Evolutionary conservation across 164 flowering plant genomes (phyloP).

Genomic region (Magnolia changhungtana): DNA sequence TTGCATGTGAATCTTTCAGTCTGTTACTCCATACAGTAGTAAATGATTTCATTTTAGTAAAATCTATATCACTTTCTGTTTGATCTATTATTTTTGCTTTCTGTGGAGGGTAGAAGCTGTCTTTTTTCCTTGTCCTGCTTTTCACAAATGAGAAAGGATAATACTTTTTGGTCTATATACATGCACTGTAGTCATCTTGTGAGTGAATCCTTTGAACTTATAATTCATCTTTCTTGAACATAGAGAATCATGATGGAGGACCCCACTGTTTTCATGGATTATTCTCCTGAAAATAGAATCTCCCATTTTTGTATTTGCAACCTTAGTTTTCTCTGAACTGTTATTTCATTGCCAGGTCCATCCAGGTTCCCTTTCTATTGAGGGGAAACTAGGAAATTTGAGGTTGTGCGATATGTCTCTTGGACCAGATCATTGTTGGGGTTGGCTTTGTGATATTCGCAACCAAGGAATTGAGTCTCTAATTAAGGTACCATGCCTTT

Average conservation of each 20-base stretch:
- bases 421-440: slow-evolving; percentile 74
- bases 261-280: background rate
- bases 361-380: slow-evolving; percentile 86
- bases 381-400: slow-evolving; percentile 88
- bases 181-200: background rate
- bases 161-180: background rate
- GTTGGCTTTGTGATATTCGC: slow-evolving; percentile 95
- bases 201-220: no score
- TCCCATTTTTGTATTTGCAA: background rate
- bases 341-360: slow-evolving; percentile 52
- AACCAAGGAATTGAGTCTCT: slow-evolving; percentile 89
- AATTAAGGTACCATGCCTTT: slow-evolving; percentile 55
- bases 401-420: slow-evolving; percentile 82
- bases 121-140: no score
- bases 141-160: background rate
- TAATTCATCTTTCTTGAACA: background rate
- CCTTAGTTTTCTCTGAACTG: background rate
- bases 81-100: no score
- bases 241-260: background rate
- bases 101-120: no score
- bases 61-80: background rate
- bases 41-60: background rate
- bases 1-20: background rate
- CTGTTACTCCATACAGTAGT: background rate
- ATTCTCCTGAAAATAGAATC: background rate